Conservation (phyloP, 2,329 filamentous ascomycete genomes). For the Colletotrichum sidae region DNA sequence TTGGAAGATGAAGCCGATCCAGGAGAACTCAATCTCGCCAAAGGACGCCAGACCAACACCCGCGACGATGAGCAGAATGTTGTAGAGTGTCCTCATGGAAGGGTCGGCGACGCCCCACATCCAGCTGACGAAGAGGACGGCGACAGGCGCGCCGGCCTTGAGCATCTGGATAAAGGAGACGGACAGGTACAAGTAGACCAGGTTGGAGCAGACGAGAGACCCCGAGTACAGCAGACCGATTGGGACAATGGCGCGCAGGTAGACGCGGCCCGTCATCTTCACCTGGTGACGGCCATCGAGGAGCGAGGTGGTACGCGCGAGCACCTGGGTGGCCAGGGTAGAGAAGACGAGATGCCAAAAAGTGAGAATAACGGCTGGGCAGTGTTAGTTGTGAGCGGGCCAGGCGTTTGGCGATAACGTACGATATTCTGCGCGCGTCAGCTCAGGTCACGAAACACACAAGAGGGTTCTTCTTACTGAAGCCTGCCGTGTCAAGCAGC, state of each 20-base stretch:
- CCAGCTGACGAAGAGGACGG: slow-evolving; percentile 75
- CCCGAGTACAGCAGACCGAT: slow-evolving; percentile 75
- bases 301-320: slow-evolving; percentile 71
- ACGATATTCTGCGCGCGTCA: slow-evolving; percentile 56
- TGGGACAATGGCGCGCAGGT: slow-evolving; percentile 72
- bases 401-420: slow-evolving; percentile 43
- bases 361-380: slow-evolving; percentile 66
- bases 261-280: slow-evolving; percentile 70
- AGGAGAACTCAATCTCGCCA: slow-evolving; percentile 77
- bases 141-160: slow-evolving; percentile 75
- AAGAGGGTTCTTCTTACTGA: slow-evolving; percentile 70
- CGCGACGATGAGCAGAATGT: slow-evolving; percentile 63
- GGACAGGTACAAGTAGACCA: slow-evolving; percentile 75
- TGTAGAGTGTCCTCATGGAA: slow-evolving; percentile 56
- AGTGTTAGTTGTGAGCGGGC: slow-evolving; percentile 13
- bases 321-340: slow-evolving; percentile 72
- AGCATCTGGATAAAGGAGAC: slow-evolving; percentile 80
- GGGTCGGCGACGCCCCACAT: slow-evolving; percentile 63
- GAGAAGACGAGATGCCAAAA: slow-evolving; percentile 78
- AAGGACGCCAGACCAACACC: slow-evolving; percentile 65
- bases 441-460: slow-evolving; percentile 11
- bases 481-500: slow-evolving; percentile 80
- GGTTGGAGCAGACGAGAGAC: slow-evolving; percentile 74
- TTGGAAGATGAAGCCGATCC: slow-evolving; percentile 76
- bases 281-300: slow-evolving; percentile 73